Evolutionary conservation across 441 rosid species (phyloP).

Genomic region (Eruca vesicaria): DNA sequence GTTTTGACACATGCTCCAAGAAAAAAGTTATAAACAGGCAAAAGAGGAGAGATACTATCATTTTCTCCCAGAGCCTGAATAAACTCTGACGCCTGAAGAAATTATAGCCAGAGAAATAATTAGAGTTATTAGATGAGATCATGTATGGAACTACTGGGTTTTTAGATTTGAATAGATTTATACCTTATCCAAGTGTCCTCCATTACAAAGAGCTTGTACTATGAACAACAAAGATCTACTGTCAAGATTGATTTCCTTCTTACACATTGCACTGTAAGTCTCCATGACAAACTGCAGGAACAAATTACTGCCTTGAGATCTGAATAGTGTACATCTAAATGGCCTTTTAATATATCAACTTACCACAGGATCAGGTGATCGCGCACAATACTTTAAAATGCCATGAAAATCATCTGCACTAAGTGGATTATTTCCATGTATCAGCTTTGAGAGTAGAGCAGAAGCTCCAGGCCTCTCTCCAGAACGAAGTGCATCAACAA

Average conservation of each 20-base stretch:
- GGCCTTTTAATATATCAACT: constrained; percentile 28
- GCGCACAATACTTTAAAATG: constrained; percentile 70
- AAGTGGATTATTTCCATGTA: constrained; percentile 34
- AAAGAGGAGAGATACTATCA: constrained; percentile 42
- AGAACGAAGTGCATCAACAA: constrained; percentile 58
- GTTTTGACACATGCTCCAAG: constrained; percentile 55
- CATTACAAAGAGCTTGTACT: constrained; percentile 72
- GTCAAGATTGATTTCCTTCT: constrained; percentile 49
- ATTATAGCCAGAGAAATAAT: not conserved
- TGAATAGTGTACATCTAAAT: constrained; percentile 5
- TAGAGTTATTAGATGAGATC: not conserved
- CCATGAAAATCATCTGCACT: constrained; percentile 48
- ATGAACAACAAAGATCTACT: constrained; percentile 52
- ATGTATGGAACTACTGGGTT: not conserved
- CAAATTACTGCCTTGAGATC: constrained; percentile 25
- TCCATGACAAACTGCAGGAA: constrained; percentile 82
- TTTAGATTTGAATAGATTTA: not conserved
- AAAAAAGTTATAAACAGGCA: constrained; percentile 60
- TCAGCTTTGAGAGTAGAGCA: constrained; percentile 53
- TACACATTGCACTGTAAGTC: constrained; percentile 72
- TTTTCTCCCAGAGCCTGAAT: constrained; percentile 52
- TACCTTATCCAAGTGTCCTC: constrained; percentile 86
- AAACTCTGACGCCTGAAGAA: constrained; percentile 65
- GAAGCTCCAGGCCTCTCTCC: constrained; percentile 79
- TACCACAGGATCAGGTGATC: constrained; percentile 80